phyloP scores from a whole-genome alignment of 768 basidiomycete species.

The Candolleomyces eurysporus region DNA sequence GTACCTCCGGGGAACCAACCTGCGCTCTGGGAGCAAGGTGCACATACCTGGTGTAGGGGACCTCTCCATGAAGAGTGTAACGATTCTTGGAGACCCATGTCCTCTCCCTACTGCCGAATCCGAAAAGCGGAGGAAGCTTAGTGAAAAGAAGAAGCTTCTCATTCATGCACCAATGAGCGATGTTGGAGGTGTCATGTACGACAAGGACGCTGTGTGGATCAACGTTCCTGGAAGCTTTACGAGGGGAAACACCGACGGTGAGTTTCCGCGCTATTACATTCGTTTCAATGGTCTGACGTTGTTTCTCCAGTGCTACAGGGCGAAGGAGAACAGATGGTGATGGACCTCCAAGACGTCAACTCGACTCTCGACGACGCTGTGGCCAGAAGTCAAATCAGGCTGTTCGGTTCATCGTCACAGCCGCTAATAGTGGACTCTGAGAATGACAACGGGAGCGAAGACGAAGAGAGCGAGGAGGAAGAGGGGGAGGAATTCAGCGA shows the following conservation, averaged over 20 bases:
- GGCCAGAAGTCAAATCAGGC: conserved; percentile 73
- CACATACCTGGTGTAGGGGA: conserved; percentile 97
- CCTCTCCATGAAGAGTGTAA: conserved; percentile 70
- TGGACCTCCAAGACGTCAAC: conserved; percentile 87
- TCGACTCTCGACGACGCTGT: conserved; percentile 84
- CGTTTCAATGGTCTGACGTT: conserved; percentile 2
- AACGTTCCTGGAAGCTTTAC: conserved; percentile 97
- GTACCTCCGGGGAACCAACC: conserved; percentile 88
- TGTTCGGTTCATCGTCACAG: conserved; percentile 80
- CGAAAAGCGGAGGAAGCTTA: conserved; percentile 88
- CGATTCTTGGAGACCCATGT: conserved; percentile 88
- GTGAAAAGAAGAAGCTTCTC: conserved; percentile 89
- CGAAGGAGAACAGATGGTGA: conserved; percentile 97
- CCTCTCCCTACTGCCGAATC: conserved; percentile 88
- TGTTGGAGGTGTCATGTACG: conserved; percentile 93
- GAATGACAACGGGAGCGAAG: conserved; percentile 25
- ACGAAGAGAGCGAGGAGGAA: conserved; percentile 31
- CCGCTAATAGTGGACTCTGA: conserved; percentile 52
- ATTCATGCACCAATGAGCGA: conserved; percentile 99
- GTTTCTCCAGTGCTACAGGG: conserved; percentile 64
- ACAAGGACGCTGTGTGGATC: conserved; percentile 98
- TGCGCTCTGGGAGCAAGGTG: conserved; percentile 71
- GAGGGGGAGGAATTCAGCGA: conserved; percentile 19
- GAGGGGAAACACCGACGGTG: conserved; percentile 66
- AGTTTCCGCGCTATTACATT: conserved; percentile 14